Evolutionary conservation across 805 yeast species (phyloP), one percentile per base, ranked within the genome.

Genomic region (Starmerella vaccinii): DNA sequence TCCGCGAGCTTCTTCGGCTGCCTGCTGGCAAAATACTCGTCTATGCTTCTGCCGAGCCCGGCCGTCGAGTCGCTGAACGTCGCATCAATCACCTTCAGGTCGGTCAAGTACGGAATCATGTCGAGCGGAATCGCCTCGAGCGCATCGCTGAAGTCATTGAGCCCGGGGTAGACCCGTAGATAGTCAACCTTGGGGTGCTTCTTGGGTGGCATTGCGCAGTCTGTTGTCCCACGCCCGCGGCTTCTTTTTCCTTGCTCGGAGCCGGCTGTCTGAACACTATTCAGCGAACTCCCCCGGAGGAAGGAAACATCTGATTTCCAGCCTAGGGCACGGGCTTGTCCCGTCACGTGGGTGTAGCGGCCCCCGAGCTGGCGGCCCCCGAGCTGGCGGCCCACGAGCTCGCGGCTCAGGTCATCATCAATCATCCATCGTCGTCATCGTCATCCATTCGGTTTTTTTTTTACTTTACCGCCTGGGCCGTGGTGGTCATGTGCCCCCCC

Each of bases 11-110:
- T 49, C 49, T 64, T 65, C 15, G 66, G 61, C 41, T 58, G 52
- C n/a, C 59, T 63, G 60, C 47, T 46, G 13, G 57, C 63, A 45
- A 76, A 68, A 66, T 82, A 71, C 59, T 69, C 62, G 18, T 68
- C 67, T 50, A 85, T 81, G 57, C 72, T 71, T 8, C 68, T 65
- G 48, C 78, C 77, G 53, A 90, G 72, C 56, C 73, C 70, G 0
- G 96, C 95, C 9, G 82, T 72, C 0, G 85, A 73, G 54, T 77
- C 74, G 32, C 83, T 83, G 65, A 95, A 86, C 65, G 90, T 90
- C 53, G 97, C 97, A 63, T 89, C 97, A 48, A 92, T 88, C 63
- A 92, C 98, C 62, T 87, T 85, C 57, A 92, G 70, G 15, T 87
- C 70, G 1, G 97, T 92, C 65, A 88, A 80, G 63, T 89, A 90